phyloP scores from a whole-genome alignment of 495 filamentous ascomycete genomes.

The Talaromyces stipitatus region DNA sequence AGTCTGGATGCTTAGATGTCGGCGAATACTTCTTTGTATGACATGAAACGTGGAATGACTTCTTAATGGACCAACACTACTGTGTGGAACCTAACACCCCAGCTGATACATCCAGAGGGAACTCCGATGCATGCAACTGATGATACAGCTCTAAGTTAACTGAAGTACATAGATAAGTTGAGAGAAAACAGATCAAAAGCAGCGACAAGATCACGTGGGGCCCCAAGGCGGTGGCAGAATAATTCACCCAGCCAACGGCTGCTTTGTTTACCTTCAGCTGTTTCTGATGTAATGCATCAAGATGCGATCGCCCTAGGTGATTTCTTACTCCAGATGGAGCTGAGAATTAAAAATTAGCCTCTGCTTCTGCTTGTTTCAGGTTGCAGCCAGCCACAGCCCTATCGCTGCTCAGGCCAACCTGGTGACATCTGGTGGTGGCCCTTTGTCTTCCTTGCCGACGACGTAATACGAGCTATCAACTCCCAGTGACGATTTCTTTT shows the following conservation, averaged over 20 bases:
- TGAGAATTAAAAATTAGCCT: background rate
- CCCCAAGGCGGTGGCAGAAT: slow-evolving; percentile 8
- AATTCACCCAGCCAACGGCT: slow-evolving; percentile 1
- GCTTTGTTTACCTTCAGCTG: slow-evolving; percentile 6
- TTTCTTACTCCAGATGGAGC: background rate
- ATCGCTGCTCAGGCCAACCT: background rate
- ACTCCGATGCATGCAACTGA: too few species aligned
- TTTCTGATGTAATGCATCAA: background rate
- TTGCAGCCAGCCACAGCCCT: background rate
- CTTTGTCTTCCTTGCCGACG: slow-evolving; percentile 5
- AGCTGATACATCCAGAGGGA: too few species aligned
- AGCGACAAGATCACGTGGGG: background rate
- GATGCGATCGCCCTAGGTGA: background rate
- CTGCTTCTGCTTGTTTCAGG: background rate
- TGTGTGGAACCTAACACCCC: too few species aligned
- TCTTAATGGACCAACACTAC: too few species aligned
- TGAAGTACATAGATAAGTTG: too few species aligned
- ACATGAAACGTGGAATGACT: too few species aligned
- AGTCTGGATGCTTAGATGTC: too few species aligned
- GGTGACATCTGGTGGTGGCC: background rate
- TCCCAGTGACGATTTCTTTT: background rate
- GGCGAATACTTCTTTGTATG: too few species aligned
- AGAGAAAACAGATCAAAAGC: background rate
- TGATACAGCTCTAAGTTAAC: too few species aligned
- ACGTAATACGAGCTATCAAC: slow-evolving; percentile 6